These are phyloP conservation scores for Coemansia biformis DNA, from an alignment of 192 early-diverging fungal species.

Conservation along the genomic window DNA sequence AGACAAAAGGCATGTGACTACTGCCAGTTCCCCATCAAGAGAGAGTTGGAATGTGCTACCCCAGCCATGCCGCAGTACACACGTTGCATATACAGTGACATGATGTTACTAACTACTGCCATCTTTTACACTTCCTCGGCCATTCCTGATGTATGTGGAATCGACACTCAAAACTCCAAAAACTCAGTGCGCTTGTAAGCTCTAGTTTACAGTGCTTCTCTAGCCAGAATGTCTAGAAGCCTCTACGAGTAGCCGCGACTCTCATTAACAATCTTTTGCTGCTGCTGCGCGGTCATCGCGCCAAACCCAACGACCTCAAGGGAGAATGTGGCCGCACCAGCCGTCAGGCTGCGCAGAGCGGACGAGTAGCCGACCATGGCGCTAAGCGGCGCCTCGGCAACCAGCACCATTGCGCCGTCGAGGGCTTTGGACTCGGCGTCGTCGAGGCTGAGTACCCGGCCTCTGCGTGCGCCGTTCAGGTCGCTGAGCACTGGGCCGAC, in stretches of 20 bases:
- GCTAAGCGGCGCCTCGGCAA: slow-evolving; percentile 66
- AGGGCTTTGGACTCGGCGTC: slow-evolving; percentile 12
- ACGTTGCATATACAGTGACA: no score
- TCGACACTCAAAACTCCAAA: no score
- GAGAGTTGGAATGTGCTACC: no score
- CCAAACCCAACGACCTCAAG: slow-evolving; percentile 84
- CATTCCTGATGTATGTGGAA: no score
- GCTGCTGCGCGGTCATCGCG: slow-evolving; percentile 65
- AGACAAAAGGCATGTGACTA: no score
- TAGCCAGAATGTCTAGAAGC: no score
- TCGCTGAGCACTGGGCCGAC: slow-evolving; percentile 79
- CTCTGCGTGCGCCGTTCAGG: slow-evolving; percentile 69
- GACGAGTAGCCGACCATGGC: slow-evolving; percentile 83
- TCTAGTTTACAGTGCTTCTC: no score
- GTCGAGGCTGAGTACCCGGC: slow-evolving; percentile 59
- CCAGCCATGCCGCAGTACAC: no score
- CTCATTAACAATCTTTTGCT: slow-evolving; percentile 64
- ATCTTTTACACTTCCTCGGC: no score
- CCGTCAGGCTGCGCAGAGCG: slow-evolving; percentile 76
- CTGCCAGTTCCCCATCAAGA: no score
- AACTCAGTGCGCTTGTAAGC: no score
- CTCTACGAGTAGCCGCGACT: slow-evolving; percentile 54
- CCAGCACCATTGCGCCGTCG: slow-evolving; percentile 11
- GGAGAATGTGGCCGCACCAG: slow-evolving; percentile 74
- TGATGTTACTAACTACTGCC: no score